A percentile compares a stretch with the other conserved stretches of the same genome.
These are phyloP conservation scores for Planoprotostelium fungivorum DNA, from an alignment of 78 protist genomes.

Conservation along the genomic window DNA sequence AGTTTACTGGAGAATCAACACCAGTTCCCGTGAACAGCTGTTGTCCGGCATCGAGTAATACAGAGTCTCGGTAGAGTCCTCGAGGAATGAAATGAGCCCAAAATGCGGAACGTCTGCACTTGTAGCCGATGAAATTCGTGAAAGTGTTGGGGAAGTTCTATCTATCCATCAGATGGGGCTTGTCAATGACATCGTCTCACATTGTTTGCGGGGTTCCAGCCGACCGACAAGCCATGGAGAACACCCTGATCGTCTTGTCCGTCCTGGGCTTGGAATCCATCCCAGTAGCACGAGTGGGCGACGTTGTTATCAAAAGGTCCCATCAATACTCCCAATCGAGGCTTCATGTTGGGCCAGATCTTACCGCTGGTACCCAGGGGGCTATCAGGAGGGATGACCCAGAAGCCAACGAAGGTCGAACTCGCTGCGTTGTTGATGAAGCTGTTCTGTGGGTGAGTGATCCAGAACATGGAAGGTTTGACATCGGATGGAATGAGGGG, in stretches of 20 bases:
- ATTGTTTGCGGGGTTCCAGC: too few relatives aligned
- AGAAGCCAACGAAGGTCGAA: background rate
- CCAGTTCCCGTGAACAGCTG: background rate
- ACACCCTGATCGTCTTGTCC: background rate
- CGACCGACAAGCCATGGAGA: background rate
- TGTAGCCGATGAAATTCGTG: background rate
- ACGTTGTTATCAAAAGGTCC: background rate
- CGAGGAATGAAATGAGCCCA: background rate
- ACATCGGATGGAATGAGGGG: background rate
- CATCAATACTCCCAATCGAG: background rate
- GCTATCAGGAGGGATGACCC: background rate
- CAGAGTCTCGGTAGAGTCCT: background rate
- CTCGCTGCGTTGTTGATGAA: constrained; percentile 24
- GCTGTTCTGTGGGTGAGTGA: constrained; percentile 38
- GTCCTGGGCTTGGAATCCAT: background rate
- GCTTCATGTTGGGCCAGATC: background rate
- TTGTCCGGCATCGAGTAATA: background rate
- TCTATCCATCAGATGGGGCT: too few relatives aligned
- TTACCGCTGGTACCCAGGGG: background rate
- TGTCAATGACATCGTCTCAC: too few relatives aligned
- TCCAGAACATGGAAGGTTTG: constrained; percentile 23
- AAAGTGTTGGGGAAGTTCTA: background rate
- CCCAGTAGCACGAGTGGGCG: background rate
- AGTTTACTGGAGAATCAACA: background rate
- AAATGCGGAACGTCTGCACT: background rate